Evolutionary conservation across 2,329 filamentous ascomycete species (phyloP).

Genomic region (Botrytis pseudocinerea): DNA sequence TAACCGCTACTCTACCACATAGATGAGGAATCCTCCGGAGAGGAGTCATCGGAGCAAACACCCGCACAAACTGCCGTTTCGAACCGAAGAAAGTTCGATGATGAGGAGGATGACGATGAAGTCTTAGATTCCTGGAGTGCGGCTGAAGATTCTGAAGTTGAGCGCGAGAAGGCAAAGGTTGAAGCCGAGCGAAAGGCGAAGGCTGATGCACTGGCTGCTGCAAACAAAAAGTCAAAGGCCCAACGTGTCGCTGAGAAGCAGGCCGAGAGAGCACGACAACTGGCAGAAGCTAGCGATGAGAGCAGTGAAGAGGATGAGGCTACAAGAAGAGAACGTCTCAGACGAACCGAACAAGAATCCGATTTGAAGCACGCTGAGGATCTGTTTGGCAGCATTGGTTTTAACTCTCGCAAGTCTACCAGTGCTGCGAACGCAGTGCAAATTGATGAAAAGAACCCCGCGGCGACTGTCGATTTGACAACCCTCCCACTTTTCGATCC

Average conservation of each 20-base stretch:
- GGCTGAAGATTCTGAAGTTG: slow-evolving; percentile 92
- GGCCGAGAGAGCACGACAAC: slow-evolving; percentile 55
- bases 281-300: slow-evolving; percentile 57
- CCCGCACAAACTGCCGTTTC: slow-evolving; percentile 39
- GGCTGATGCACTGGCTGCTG: slow-evolving; percentile 82
- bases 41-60: slow-evolving; percentile 51
- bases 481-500: slow-evolving; percentile 85
- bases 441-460: slow-evolving; percentile 72
- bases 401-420: slow-evolving; percentile 67
- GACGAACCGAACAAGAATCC: slow-evolving; percentile 78
- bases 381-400: slow-evolving; percentile 75
- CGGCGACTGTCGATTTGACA: slow-evolving; percentile 77
- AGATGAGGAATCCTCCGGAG: slow-evolving; percentile 40
- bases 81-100: slow-evolving; percentile 71
- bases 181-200: slow-evolving; percentile 84
- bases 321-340: slow-evolving; percentile 71
- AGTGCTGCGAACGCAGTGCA: slow-evolving; percentile 65
- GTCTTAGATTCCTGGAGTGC: slow-evolving; percentile 95
- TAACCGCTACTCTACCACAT: slow-evolving; percentile 38
- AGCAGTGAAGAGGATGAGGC: slow-evolving; percentile 70
- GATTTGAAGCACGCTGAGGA: slow-evolving; percentile 90
- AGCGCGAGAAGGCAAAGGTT: slow-evolving; percentile 92
- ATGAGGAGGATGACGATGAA: slow-evolving; percentile 78
- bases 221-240: slow-evolving; percentile 85
- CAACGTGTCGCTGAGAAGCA: slow-evolving; percentile 82